phyloP scores from a whole-genome alignment of 345 rosid species.

The Physaria fendleri region DNA sequence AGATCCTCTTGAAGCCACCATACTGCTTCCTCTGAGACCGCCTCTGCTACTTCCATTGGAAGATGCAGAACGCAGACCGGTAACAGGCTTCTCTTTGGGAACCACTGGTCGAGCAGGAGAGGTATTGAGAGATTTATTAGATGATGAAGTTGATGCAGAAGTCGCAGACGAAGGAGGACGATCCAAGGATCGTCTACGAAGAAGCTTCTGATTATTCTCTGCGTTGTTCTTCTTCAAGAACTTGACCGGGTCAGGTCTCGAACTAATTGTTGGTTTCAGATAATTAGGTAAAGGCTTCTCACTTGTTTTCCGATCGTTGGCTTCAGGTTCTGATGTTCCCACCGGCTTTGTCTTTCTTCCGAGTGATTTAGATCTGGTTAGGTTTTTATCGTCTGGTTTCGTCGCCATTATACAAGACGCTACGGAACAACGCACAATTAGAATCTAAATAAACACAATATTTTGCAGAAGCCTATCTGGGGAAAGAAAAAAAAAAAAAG shows the following conservation, averaged over 20 bases:
- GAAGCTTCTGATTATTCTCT: slow-evolving; percentile 36
- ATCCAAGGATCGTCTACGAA: slow-evolving; percentile 74
- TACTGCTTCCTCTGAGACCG: slow-evolving; percentile 16
- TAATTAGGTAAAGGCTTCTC: slow-evolving; percentile 42
- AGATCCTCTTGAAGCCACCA: slow-evolving; percentile 16
- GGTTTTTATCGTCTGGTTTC: too few relatives aligned
- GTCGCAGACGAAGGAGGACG: slow-evolving; percentile 43
- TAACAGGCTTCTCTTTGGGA: slow-evolving; percentile 30
- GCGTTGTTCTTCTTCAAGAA: slow-evolving; percentile 36
- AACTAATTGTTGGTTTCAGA: slow-evolving; percentile 54
- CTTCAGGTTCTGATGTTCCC: slow-evolving; percentile 10
- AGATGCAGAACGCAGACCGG: slow-evolving; percentile 31
- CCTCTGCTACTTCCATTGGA: slow-evolving; percentile 27
- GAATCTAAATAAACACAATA: too few relatives aligned
- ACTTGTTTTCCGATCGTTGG: slow-evolving; percentile 12
- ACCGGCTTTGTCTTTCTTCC: slow-evolving; percentile 23
- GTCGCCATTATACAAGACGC: too few relatives aligned
- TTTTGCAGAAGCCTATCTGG: too few relatives aligned
- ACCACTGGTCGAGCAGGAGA: slow-evolving; percentile 36
- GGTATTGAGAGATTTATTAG: slow-evolving; percentile 2
- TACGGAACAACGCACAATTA: too few relatives aligned
- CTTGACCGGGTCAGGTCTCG: slow-evolving; percentile 38
- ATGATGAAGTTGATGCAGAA: slow-evolving; percentile 34
- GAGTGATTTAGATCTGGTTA: slow-evolving; percentile 26
- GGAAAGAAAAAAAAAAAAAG: too few relatives aligned